Evolutionary conservation across 163 green algal species (phyloP).

Genomic region (Scenedesmus sp.): DNA sequence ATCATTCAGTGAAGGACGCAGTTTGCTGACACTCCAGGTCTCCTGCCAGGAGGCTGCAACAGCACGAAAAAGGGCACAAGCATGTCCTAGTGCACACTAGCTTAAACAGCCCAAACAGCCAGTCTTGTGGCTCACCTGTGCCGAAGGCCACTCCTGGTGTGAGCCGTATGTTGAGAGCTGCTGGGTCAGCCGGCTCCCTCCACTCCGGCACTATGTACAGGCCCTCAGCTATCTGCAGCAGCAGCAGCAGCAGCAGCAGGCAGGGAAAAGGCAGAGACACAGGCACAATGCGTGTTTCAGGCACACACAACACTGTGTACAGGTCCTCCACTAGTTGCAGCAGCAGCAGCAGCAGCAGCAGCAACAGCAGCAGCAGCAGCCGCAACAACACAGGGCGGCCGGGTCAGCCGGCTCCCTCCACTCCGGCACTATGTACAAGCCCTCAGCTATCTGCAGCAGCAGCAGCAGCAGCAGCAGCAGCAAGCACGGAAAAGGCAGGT

Average conservation of each 20-base stretch:
- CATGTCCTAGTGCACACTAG: too few species aligned
- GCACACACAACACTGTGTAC: too few species aligned
- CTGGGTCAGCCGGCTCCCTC: slow-evolving; percentile 55
- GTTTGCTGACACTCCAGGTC: too few species aligned
- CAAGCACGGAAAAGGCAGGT: too few species aligned
- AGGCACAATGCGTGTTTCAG: too few species aligned
- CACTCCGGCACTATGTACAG: slow-evolving; percentile 60
- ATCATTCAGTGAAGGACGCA: too few species aligned
- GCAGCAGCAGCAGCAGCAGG: neutral
- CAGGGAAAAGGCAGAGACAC: neutral
- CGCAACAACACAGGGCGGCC: neutral
- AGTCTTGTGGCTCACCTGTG: slow-evolving; percentile 67
- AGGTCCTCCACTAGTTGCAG: too few species aligned
- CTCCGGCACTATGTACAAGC: slow-evolving; percentile 54
- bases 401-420: slow-evolving; percentile 60
- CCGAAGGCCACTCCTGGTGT: slow-evolving; percentile 91
- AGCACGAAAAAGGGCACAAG: neutral
- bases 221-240: neutral
- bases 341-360: too few species aligned
- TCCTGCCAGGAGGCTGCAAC: neutral
- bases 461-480: neutral
- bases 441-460: neutral
- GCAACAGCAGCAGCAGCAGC: neutral
- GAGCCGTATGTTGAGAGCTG: slow-evolving; percentile 81
- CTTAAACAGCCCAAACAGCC: too few species aligned